Conservation (phyloP, 805 yeast species). For the Candida coquimbonensis region DNA sequence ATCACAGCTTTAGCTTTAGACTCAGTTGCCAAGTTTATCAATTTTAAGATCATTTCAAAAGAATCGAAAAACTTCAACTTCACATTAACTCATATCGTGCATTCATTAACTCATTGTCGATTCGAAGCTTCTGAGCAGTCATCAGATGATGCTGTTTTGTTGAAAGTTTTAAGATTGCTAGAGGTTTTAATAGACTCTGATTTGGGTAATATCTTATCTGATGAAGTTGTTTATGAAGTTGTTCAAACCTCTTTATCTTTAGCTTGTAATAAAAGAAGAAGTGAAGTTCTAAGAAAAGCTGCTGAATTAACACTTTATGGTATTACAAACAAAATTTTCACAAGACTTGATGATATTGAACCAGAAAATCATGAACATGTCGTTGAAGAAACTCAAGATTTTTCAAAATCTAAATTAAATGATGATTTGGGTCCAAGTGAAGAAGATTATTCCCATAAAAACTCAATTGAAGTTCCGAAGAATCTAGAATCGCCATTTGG, state of each 20-base stretch:
- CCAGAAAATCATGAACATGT: conserved; percentile 35
- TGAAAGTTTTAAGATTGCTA: conserved; percentile 72
- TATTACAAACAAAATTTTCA: conserved; percentile 63
- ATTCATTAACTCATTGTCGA: conserved; percentile 83
- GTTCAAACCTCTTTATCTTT: conserved; percentile 85
- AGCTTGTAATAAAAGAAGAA: conserved; percentile 87
- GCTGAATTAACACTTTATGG: conserved; percentile 78
- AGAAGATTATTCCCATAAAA: conserved; percentile 28
- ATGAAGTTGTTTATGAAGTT: conserved; percentile 80
- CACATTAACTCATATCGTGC: conserved; percentile 53
- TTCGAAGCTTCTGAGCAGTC: conserved; percentile 93
- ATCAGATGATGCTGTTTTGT: conserved; percentile 83
- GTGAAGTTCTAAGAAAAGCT: conserved; percentile 81
- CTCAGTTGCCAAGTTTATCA: conserved; percentile 67
- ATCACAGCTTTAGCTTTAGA: conserved; percentile 78
- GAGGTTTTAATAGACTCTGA: conserved; percentile 61
- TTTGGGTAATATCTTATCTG: conserved; percentile 60
- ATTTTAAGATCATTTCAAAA: conserved; percentile 56
- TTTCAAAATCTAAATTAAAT: conserved; percentile 41
- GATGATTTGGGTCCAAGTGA: conserved; percentile 47
- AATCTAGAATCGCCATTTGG: conserved; percentile 49
- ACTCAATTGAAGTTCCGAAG: conserved; percentile 19
- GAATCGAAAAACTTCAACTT: conserved; percentile 47
- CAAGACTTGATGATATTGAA: conserved; percentile 48
- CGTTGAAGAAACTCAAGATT: conserved; percentile 39